phyloP scores from a whole-genome alignment of 2,329 filamentous ascomycete genomes.

The Neofusicoccum umdonicola region DNA sequence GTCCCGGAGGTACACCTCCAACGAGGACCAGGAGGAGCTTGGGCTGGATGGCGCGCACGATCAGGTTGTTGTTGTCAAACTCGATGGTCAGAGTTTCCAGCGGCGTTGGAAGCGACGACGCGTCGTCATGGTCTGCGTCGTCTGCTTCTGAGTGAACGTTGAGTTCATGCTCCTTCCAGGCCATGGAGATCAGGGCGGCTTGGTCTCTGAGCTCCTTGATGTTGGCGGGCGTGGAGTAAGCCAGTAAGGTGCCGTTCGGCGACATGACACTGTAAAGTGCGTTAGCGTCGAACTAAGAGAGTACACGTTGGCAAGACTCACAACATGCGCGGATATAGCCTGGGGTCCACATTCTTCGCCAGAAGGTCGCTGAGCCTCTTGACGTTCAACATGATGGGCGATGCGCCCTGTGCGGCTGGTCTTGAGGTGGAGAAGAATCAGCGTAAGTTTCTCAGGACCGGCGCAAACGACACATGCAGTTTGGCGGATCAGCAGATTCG shows the following conservation, averaged over 20 bases:
- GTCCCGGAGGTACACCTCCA: conserved; percentile 45
- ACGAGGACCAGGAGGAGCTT: conserved; percentile 49
- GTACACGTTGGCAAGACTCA: conserved; percentile 24
- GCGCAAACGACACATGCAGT: conserved; percentile 8
- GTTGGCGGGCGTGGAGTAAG: conserved; percentile 49
- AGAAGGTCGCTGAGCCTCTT: conserved; percentile 44
- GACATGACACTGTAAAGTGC: conserved; percentile 44
- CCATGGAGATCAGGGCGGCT: conserved; percentile 48
- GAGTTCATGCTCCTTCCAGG: conserved; percentile 47
- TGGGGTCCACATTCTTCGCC: conserved; percentile 42
- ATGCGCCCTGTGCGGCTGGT: background rate
- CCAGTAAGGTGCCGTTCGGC: conserved; percentile 50
- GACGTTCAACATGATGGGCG: conserved; percentile 41
- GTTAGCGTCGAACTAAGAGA: background rate
- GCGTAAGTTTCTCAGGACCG: background rate
- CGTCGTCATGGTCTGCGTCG: conserved; percentile 6
- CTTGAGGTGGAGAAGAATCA: conserved; percentile 9
- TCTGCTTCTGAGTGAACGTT: background rate
- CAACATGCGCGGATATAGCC: conserved; percentile 44
- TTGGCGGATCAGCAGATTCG: conserved; percentile 16
- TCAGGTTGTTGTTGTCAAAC: conserved; percentile 44
- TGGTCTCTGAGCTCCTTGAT: conserved; percentile 50
- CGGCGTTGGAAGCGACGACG: conserved; percentile 16
- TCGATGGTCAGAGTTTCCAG: conserved; percentile 49
- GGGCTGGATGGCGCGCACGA: conserved; percentile 47